A percentile compares a stretch with the other conserved stretches of the same genome.
Evolutionary conservation across 176 grass and related monocot species (phyloP).

Genomic region (Oryza punctata): DNA sequence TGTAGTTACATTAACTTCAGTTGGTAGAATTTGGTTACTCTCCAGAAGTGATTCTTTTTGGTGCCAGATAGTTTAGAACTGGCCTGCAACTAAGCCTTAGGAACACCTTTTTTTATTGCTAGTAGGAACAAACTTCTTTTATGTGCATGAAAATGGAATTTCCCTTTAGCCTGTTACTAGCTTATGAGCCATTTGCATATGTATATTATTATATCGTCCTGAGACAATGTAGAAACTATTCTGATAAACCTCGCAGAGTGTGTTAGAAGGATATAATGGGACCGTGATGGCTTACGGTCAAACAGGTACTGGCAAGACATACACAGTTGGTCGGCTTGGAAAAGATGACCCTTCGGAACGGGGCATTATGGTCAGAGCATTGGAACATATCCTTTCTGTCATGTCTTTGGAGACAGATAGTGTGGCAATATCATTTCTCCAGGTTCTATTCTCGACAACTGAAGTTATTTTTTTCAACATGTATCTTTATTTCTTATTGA

Average conservation of each 20-base stretch:
- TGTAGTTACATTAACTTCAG: not conserved
- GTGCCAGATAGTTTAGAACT: not conserved
- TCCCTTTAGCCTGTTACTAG: not conserved
- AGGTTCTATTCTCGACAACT: conserved; percentile 50
- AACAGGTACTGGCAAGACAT: conserved; percentile 99
- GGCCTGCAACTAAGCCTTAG: not conserved
- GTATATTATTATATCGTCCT: not conserved
- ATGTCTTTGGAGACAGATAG: conserved; percentile 54
- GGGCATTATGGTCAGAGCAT: conserved; percentile 96
- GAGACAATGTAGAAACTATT: conserved; percentile 19
- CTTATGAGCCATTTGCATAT: not conserved
- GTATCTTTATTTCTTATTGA: conserved; percentile 12
- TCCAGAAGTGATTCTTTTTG: not conserved
- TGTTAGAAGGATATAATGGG: conserved; percentile 97
- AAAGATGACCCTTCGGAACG: conserved; percentile 84
- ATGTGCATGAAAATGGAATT: not conserved
- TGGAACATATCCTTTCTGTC: conserved; percentile 80
- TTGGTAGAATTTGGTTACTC: not conserved
- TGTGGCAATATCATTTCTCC: conserved; percentile 78
- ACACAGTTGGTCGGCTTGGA: conserved; percentile 86
- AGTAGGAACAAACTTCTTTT: not conserved
- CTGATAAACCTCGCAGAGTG: conserved; percentile 71
- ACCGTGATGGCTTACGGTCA: conserved; percentile 99
- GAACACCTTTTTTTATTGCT: not conserved
- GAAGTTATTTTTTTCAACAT: conserved; percentile 5